A percentile compares a stretch with the other conserved stretches of the same genome.
phyloP scores from a whole-genome alignment of 305 asterid species.

The Coffea humblotiana region DNA sequence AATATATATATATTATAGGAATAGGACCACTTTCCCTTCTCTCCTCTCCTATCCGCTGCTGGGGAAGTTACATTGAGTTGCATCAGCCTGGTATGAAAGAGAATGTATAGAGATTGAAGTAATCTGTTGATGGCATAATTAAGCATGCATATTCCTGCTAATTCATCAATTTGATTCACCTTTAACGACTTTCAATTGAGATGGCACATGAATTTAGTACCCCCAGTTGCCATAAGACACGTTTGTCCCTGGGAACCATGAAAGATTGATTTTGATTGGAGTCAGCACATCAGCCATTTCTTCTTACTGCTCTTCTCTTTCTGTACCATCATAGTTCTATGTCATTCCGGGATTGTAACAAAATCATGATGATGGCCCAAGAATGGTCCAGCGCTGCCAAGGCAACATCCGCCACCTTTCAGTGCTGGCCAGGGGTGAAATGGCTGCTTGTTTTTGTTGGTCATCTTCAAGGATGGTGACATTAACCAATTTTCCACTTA shows the following conservation, averaged over 20 bases:
- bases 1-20: too few relatives aligned
- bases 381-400: background rate
- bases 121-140: background rate
- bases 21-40: background rate
- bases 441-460: background rate
- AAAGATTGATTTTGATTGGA: background rate
- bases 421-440: background rate
- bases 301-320: background rate
- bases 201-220: background rate
- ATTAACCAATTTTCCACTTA: background rate
- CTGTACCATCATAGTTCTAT: background rate
- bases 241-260: background rate
- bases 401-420: background rate
- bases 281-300: background rate
- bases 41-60: background rate
- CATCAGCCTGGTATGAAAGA: background rate
- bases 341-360: too few relatives aligned
- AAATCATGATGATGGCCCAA: background rate
- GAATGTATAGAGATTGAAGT: background rate
- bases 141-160: too few relatives aligned
- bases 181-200: background rate
- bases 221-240: background rate
- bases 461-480: background rate
- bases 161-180: background rate
- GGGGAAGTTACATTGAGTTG: background rate